Base-by-base conservation (phyloP, 163 green algal species). In the Coccomyxa subellipsoidea region DNA sequence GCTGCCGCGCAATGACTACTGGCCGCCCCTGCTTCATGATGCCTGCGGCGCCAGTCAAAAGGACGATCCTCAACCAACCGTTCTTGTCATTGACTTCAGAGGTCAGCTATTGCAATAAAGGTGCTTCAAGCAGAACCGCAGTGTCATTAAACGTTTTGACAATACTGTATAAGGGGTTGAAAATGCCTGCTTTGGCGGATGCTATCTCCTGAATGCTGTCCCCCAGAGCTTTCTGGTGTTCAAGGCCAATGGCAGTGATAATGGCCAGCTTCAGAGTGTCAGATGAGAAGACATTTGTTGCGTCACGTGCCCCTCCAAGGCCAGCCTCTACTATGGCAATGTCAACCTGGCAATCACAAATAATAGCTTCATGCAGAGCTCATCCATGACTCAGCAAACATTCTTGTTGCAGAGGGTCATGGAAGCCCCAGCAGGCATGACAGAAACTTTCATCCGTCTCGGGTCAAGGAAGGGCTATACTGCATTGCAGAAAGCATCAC, bases 201-300 rank as follows among this genome's bases (percentile, higher is more conserved):
- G 94, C 93, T 29, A 99, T 97, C 66, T 47, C 82, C 38, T 87
- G 47, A 34, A 81, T 38, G 34, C 21, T 35, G 27, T 32, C 15
- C 84, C 82, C 96, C n/a, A 99, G 89, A 0, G 93, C 95, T 0
- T 87, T 91, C 32, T 92, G 77, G 79, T 99, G 96, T 66, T 99
- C 96, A 27, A 85, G 31, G 2, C 90, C 94, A 81, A 96, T 73
- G 0, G 90, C 76, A 12, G 87, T 93, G 75, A 98, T 89, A 34
- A 98, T 89, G 34, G 91, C 89, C 3, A 87, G 76, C 29, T 85
- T 78, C 47, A 98, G 86, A 9, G 12, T 40, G 70, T 39, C 32
- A 25, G 21, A 34, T n/a, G 84, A 79, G 39, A 98, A 92, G 25
- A 99, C 94, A 84, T 99, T 99, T 35, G 96, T 99, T 27, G 96